Base-by-base conservation (phyloP, 2,329 filamentous ascomycete genomes). In the Fusarium drepaniforme region DNA sequence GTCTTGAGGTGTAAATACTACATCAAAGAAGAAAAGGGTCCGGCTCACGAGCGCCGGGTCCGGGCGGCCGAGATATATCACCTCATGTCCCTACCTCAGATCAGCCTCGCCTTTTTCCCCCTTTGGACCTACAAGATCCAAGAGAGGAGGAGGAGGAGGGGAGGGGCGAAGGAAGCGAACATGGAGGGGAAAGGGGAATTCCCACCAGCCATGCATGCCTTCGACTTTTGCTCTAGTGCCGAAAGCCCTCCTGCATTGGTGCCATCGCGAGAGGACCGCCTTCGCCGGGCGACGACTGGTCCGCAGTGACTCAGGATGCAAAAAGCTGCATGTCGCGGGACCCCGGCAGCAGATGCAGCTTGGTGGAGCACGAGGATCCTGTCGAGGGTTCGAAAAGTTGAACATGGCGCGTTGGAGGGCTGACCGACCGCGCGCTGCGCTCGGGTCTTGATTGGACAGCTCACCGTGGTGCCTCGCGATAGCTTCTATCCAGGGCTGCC, bases 51-150 rank as follows among this genome's bases (percentile, higher is more conserved):
- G 70, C 61, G 63, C 61, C 70, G 59, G 74, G 75, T 62, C 67
- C 65, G 64, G 73, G 74, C 46, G 64, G 67, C 38, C 66, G 75
- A 78, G 77, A 79, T 79, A 79, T 79, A 79, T 79, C 77, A 66
- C 59, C 60, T 35, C 62, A 46, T 57, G 60, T 46, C 6, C 42
- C 42, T 51, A 23, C 13, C 51, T 35, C 51, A 63, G 70, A 75
- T 75, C 73, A 75, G 70, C 73, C 67, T 75, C 73, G 49, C 57
- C 53, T 69, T 37, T 63, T 75, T 71, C 46, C 62, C 33, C 33
- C 57, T 69, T 46, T 23, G 38, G 46, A 53, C 60, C 38, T 46
- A 38, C 49, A 46, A 73, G 59, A 64, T 61, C 59, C 23, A 51
- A 51, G 46, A 30, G 25, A n/a, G 46, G 25, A n/a, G 46, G 25